These are phyloP conservation scores for Mycena chlorophos DNA, from an alignment of 768 basidiomycete genomes.

Conservation along the genomic window DNA sequence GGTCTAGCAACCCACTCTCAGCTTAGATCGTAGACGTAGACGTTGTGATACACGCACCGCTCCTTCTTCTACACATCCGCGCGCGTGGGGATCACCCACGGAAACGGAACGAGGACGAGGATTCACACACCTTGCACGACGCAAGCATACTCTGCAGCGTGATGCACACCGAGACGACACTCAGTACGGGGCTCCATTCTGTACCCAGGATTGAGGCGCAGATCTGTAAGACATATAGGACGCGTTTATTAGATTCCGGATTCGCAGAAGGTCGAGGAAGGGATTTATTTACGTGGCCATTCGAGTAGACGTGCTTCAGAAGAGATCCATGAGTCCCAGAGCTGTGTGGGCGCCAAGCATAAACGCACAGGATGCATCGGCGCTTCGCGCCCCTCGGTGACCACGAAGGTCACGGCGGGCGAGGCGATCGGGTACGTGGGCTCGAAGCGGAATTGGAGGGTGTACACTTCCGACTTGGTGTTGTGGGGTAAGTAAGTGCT, in stretches of 20 bases:
- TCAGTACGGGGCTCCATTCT: constrained; percentile 90
- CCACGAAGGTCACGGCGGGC: constrained; percentile 85
- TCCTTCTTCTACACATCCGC: constrained; percentile 55
- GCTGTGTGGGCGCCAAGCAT: constrained; percentile 3
- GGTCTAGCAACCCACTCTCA: constrained; percentile 51
- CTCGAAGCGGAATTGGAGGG: constrained; percentile 81
- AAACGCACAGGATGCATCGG: constrained; percentile 75
- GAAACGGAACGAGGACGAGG: background rate
- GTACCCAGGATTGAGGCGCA: constrained; percentile 88
- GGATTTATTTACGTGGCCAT: constrained; percentile 65
- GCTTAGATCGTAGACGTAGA: background rate
- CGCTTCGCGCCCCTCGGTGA: constrained; percentile 60
- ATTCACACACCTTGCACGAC: constrained; percentile 73
- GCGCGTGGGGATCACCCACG: constrained; percentile 13
- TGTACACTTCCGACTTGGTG: constrained; percentile 76
- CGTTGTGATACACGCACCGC: constrained; percentile 46
- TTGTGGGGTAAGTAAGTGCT: too few relatives aligned
- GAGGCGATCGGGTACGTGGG: constrained; percentile 81
- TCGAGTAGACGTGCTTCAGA: constrained; percentile 88
- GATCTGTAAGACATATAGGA: constrained; percentile 54
- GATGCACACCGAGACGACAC: constrained; percentile 77
- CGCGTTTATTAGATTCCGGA: background rate
- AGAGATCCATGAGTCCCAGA: constrained; percentile 15
- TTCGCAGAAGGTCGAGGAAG: constrained; percentile 18
- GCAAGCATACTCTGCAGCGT: constrained; percentile 93